Conservation (phyloP, 768 basidiomycete species). For the Trametes elegans region DNA sequence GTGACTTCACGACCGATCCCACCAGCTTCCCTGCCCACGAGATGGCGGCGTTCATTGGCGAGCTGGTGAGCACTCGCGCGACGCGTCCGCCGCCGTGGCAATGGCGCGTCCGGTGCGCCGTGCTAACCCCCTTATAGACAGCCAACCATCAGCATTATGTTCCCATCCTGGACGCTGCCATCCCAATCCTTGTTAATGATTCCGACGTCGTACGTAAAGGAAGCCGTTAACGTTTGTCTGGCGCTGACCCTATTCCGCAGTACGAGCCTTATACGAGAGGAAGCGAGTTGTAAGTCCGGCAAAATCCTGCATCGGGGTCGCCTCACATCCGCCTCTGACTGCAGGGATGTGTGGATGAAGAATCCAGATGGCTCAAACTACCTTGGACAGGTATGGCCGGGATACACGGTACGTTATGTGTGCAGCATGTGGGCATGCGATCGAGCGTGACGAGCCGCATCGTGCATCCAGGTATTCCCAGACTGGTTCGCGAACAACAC, state of each 20-base stretch:
- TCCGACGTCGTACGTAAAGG: conserved; percentile 55
- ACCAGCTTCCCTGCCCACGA: conserved; percentile 57
- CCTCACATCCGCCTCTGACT: neutral
- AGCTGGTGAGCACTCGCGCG: conserved; percentile 44
- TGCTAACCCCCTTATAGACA: conserved; percentile 27
- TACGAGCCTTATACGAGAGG: conserved; percentile 70
- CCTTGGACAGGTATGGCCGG: conserved; percentile 77
- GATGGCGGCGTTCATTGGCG: conserved; percentile 50
- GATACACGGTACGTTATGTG: conserved; percentile 51
- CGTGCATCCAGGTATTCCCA: conserved; percentile 56
- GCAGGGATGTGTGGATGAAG: conserved; percentile 72
- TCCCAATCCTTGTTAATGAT: conserved; percentile 53
- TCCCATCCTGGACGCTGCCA: conserved; percentile 67
- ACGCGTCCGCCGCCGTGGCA: neutral
- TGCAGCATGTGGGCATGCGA: too few species aligned
- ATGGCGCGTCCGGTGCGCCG: neutral
- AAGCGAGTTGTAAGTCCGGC: conserved; percentile 45
- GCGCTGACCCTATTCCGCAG: conserved; percentile 31
- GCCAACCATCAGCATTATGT: conserved; percentile 56
- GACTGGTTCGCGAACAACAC: conserved; percentile 60
- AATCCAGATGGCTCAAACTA: conserved; percentile 74
- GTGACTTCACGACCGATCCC: conserved; percentile 71
- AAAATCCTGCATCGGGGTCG: neutral
- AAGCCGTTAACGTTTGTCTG: neutral
- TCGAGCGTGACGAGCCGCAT: too few species aligned